Evolutionary conservation across 805 yeast genomes (phyloP).

Genomic region (Starmerella gropengiesseri): DNA sequence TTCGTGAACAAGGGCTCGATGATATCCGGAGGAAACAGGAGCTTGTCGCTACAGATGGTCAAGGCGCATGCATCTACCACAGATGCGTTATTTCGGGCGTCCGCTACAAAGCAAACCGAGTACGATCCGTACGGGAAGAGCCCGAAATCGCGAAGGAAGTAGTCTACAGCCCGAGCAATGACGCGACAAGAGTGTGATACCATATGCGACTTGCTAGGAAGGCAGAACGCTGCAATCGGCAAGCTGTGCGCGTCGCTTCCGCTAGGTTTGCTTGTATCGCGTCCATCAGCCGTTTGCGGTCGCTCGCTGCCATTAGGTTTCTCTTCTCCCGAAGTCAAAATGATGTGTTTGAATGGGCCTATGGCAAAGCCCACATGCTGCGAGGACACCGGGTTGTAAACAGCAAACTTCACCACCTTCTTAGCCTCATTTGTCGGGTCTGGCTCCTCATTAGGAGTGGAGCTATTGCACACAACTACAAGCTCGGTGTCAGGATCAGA

Average conservation of each 20-base stretch:
- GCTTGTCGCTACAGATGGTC: slow-evolving; percentile 45
- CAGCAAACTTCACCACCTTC: slow-evolving; percentile 60
- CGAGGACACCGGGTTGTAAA: slow-evolving; percentile 78
- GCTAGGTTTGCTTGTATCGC: slow-evolving; percentile 10
- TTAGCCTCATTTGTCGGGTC: slow-evolving; percentile 67
- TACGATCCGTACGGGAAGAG: slow-evolving; percentile 84
- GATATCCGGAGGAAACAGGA: slow-evolving; percentile 59
- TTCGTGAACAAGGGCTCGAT: slow-evolving; percentile 69
- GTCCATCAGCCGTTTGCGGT: slow-evolving; percentile 14
- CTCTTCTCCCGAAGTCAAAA: slow-evolving; percentile 29
- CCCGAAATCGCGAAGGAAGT: slow-evolving; percentile 76
- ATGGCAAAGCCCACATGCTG: slow-evolving; percentile 93
- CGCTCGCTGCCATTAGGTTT: slow-evolving; percentile 11
- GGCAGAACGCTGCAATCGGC: slow-evolving; percentile 21
- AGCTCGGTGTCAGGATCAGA: slow-evolving; percentile 26
- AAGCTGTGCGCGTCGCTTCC: slow-evolving; percentile 22
- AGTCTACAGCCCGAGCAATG: slow-evolving; percentile 68
- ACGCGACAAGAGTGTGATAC: slow-evolving; percentile 61
- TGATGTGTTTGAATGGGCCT: slow-evolving; percentile 68
- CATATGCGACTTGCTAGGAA: slow-evolving; percentile 33
- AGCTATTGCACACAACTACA: slow-evolving; percentile 35
- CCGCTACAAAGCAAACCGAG: slow-evolving; percentile 54
- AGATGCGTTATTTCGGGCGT: slow-evolving; percentile 32
- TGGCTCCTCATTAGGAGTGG: slow-evolving; percentile 44
- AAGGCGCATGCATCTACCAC: slow-evolving; percentile 64